Evolutionary conservation across 1,139 yeast species (phyloP), one percentile per base, ranked within the genome.

Genomic region (Candida buenavistaensis): DNA sequence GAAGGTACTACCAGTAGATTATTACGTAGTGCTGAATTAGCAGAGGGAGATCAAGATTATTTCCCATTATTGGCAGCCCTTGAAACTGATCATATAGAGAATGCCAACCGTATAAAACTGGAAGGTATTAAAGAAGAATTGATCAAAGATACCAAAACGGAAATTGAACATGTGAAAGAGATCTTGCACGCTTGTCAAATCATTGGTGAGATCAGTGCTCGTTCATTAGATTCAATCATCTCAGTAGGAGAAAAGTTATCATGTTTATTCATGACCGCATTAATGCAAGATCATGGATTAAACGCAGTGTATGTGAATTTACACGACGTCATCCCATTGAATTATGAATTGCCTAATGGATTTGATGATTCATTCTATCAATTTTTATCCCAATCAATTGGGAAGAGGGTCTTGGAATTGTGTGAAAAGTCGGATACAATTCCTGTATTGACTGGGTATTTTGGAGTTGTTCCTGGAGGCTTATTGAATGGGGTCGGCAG

Each of bases 381-480:
- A 36, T 72, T 68, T 45, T 68, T 92, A 46, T 75, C 89, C 6
- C 59, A 59, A 15, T 68, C 72, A 36, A 75, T 90, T 47, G 88
- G 82, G 14, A 68, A 67, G 22, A 75, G 69, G 43, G 69, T 88
- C 11, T 50, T 62, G 26, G 60, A 59, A 14, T 62, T 76, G 27
- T 74, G 72, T 12, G 72, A 72, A 14, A 27, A 30, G 4, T 19
- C 17, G 17, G 74, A 64, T 35, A 64, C 62, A n/a, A 79, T 88
- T 22, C 98, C 98, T 1, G 97, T 92, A 1, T 73, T 92, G 38
- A 92, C 98, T 16, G 98, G 98, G 2, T 92, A 87, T 59, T 92
- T 92, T 54, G 98, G 98, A 19, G 70, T 80, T 24, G 88, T 92
- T 10, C 97, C 97, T 17, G 97, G 97, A 45, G 97, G 98, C 12